Evolutionary conservation across 2,329 filamentous ascomycete genomes (phyloP).

Genomic region (Cladosporium phlei): DNA sequence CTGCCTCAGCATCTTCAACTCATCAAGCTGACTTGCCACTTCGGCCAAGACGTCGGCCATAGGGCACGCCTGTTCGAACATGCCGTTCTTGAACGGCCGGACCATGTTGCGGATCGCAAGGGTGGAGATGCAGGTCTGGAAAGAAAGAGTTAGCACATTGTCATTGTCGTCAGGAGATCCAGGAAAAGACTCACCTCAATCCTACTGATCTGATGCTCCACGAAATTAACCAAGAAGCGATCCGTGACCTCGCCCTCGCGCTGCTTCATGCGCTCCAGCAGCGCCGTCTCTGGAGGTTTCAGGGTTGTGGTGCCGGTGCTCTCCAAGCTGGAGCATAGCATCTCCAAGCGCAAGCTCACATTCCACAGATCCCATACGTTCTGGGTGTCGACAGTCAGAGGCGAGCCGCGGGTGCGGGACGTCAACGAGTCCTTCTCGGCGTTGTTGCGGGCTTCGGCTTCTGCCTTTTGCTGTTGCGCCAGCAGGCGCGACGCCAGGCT

Average conservation of each 20-base stretch:
- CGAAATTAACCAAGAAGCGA: conserved; percentile 77
- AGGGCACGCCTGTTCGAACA: conserved; percentile 70
- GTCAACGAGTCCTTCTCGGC: conserved; percentile 43
- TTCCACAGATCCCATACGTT: conserved; percentile 87
- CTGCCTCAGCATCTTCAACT: conserved; percentile 57
- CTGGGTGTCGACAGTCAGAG: conserved; percentile 75
- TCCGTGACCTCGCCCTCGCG: conserved; percentile 83
- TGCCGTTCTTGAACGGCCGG: conserved; percentile 60
- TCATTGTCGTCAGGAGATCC: not conserved
- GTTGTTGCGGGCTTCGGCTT: conserved; percentile 35
- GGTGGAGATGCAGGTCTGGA: conserved; percentile 75
- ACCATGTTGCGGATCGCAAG: conserved; percentile 75
- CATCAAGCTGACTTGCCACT: conserved; percentile 57
- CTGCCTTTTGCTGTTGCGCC: conserved; percentile 55
- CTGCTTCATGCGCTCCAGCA: conserved; percentile 69
- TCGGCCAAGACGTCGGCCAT: conserved; percentile 67
- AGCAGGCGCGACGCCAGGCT: conserved; percentile 75
- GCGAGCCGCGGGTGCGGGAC: conserved; percentile 54
- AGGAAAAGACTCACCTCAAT: conserved; percentile 70
- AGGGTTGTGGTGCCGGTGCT: conserved; percentile 58
- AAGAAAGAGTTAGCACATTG: not conserved
- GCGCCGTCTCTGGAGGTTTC: conserved; percentile 74
- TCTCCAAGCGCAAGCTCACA: conserved; percentile 82
- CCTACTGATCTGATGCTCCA: conserved; percentile 91
- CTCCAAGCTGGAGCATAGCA: conserved; percentile 87